Base-by-base conservation (phyloP, 139 green algal species). In the Chlamydomonas urium region DNA sequence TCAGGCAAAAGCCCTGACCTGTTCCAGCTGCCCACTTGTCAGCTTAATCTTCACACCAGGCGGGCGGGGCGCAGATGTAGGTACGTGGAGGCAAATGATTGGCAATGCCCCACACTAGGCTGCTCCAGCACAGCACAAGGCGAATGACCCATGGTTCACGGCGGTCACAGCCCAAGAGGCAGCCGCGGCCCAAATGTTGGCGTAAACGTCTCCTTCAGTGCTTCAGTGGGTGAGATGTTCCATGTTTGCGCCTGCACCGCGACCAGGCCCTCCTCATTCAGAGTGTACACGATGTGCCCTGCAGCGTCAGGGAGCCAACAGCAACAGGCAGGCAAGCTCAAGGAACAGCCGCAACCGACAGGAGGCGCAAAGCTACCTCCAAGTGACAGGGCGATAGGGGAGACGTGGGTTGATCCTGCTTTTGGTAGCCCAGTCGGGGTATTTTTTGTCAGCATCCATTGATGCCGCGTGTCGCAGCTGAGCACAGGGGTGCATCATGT, bases 171-270 rank as follows among this genome's bases (percentile, higher is more conserved):
- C n/a, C n/a, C n/a, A n/a, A 63, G 17, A 14, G 53, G 53, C 26
- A 33, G 17, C 10, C 53, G 24, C 53, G 24, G n/a, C 26, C 53
- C 53, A 6, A 31, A 63, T 8, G 53, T 63, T 5, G 88, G 86
- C 31, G 86, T 90, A 71, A 93, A 93, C 37, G 70, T 89, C 60
- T 93, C 72, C 28, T 19, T 19, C 65, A 93, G 66, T 4, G 88
- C 88, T 5, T 61, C 65, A 3, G 56, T 23, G 0, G 47, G 77
- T 24, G 74, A 84, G 36, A 89, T 91, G 66, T 65, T 83, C 88
- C 88, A 93, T 0, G 69, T 82, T 50, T 93, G 88, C 33, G 76
- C 67, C 74, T 92, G 87, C 33, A 71, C 47, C 32, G 38, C 17
- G 0, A 93, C 74, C n/a, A 93, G 67, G 2, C 87, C 87, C 14